Percentiles rank a stretch among this genome's conserved stretches.
These are phyloP conservation scores for Lunasporangiospora selenospora DNA, from an alignment of 192 early-diverging fungal species.

Conservation along the genomic window DNA sequence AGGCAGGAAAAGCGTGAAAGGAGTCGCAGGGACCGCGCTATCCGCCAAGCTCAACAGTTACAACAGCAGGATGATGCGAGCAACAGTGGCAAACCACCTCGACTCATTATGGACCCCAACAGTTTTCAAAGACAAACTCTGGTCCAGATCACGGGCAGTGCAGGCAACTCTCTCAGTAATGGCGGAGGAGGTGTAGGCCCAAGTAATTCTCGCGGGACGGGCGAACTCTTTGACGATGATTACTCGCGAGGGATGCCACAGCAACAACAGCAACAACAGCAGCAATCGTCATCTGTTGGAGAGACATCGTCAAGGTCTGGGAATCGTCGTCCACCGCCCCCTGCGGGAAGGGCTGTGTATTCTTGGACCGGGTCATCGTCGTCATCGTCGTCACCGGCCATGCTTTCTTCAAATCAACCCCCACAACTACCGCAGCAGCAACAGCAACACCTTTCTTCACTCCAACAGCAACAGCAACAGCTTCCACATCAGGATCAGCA, in stretches of 20 bases:
- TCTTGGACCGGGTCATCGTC: conserved; percentile 48
- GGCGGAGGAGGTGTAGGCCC: conserved; percentile 8
- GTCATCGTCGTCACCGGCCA: too few relatives aligned
- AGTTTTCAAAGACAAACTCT: conserved; percentile 44
- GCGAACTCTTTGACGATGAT: conserved; percentile 30
- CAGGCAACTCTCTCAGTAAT: conserved; percentile 4
- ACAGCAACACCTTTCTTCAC: conserved; percentile 18
- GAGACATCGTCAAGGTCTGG: conserved; percentile 1
- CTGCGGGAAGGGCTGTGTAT: conserved; percentile 40
- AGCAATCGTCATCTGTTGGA: not conserved
- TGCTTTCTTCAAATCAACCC: conserved; percentile 14
- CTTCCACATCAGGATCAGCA: conserved; percentile 24
- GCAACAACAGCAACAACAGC: too few relatives aligned
- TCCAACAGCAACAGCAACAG: conserved; percentile 8
- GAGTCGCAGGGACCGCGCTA: conserved; percentile 13
- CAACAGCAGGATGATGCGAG: conserved; percentile 1
- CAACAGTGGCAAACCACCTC: conserved; percentile 16
- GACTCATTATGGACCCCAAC: conserved; percentile 44
- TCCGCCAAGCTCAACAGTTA: not conserved
- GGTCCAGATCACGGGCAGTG: conserved; percentile 9
- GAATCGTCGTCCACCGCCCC: conserved; percentile 24
- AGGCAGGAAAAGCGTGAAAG: conserved; percentile 19
- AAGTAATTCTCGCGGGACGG: conserved; percentile 1
- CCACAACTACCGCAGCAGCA: conserved; percentile 20
- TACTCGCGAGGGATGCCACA: not conserved